Conservation (phyloP, 2,329 filamentous ascomycete genomes). For the Neurospora crassa region DNA sequence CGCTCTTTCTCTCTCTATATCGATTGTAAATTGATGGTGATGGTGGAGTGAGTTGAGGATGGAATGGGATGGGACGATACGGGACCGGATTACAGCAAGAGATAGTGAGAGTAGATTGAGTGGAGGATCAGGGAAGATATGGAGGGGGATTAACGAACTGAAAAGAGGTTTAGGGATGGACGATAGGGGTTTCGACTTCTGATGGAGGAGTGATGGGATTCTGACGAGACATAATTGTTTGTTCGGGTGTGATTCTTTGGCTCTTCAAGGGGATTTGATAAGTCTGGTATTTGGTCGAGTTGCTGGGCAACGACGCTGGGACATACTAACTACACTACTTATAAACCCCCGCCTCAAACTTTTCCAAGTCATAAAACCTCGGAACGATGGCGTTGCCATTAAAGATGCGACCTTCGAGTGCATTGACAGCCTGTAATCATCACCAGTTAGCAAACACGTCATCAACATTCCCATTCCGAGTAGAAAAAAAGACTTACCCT, state of each 20-base stretch:
- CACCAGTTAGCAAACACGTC: conserved; percentile 9
- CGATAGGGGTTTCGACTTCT: not conserved
- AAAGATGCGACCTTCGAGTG: conserved; percentile 78
- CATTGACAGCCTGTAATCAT: conserved; percentile 65
- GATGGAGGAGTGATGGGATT: not conserved
- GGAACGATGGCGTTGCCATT: conserved; percentile 79
- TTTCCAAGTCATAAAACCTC: conserved; percentile 71
- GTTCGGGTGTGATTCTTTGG: not conserved
- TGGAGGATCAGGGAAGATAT: not conserved
- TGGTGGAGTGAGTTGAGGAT: too few relatives aligned
- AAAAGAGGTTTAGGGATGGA: not conserved
- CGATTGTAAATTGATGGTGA: too few relatives aligned
- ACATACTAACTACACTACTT: conserved; percentile 14
- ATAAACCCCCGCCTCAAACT: conserved; percentile 64
- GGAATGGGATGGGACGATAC: not conserved
- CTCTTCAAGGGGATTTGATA: not conserved
- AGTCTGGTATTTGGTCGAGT: not conserved
- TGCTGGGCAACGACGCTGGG: not conserved
- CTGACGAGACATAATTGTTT: not conserved
- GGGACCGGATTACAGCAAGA: not conserved
- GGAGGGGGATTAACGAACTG: not conserved
- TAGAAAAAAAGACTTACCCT: conserved; percentile 45
- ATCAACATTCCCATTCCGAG: not conserved
- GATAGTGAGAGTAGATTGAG: not conserved
- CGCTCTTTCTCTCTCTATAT: too few relatives aligned